Evolutionary conservation across 116 monocot species (phyloP).

Genomic region (Cymodocea nodosa): DNA sequence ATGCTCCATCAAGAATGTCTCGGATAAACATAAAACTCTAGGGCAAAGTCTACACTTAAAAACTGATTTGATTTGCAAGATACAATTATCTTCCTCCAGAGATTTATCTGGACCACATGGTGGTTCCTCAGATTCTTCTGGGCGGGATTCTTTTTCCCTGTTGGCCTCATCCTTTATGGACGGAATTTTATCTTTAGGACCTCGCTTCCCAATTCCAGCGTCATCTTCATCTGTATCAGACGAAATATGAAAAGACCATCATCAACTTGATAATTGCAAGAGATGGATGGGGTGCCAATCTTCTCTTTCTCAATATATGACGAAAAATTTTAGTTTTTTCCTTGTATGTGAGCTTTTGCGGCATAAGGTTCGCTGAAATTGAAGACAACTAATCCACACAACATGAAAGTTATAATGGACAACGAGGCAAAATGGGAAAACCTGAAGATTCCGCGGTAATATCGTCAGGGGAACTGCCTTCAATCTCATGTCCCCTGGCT

Average conservation of each 20-base stretch:
- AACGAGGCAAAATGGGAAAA: neutral
- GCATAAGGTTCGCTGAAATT: neutral
- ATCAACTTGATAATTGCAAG: neutral
- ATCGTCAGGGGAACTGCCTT: conserved; percentile 6
- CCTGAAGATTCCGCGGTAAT: conserved; percentile 9
- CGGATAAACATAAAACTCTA: conserved; percentile 61
- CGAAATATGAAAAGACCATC: conserved; percentile 12
- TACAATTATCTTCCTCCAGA: conserved; percentile 26
- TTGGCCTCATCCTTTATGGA: conserved; percentile 2
- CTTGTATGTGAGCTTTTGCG: neutral
- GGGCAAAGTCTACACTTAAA: conserved; percentile 88
- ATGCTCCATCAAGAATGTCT: conserved; percentile 45
- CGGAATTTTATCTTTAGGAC: conserved; percentile 7
- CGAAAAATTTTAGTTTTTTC: neutral
- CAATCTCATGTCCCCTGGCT: conserved; percentile 13
- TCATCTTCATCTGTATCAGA: conserved; percentile 30
- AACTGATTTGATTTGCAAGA: conserved; percentile 59
- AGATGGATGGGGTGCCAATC: neutral
- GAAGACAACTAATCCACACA: neutral
- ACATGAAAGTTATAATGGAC: neutral
- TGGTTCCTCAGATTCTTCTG: conserved; percentile 1
- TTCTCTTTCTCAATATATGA: neutral
- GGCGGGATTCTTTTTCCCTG: conserved; percentile 4
- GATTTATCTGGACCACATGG: conserved; percentile 11
- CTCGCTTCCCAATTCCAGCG: conserved; percentile 6